Evolutionary conservation across 208 protist genomes (phyloP).

Genomic region (Borovskyia barvae): DNA sequence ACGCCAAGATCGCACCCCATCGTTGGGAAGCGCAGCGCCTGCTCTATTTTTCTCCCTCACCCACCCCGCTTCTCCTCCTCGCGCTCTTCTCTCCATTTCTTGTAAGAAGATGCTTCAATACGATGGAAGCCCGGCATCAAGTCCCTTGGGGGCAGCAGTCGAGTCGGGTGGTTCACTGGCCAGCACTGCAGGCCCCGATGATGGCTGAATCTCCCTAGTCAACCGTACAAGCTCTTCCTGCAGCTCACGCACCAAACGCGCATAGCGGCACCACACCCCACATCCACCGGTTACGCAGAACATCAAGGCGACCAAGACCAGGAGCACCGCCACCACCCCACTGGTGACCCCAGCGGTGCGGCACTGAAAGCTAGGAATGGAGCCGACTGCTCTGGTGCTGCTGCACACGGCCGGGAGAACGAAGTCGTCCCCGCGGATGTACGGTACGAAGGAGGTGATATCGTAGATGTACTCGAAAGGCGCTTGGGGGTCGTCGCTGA

Average conservation of each 20-base stretch:
- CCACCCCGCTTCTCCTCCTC: no score
- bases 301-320: slow-evolving; percentile 20
- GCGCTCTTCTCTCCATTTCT: no score
- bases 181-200: no score
- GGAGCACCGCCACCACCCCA: slow-evolving; percentile 10
- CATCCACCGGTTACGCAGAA: slow-evolving; percentile 25
- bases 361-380: slow-evolving; percentile 26
- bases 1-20: no score
- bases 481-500: background rate
- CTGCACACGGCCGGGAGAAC: slow-evolving; percentile 10
- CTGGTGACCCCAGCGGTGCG: slow-evolving; percentile 3
- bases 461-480: slow-evolving; percentile 43
- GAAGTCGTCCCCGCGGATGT: slow-evolving; percentile 1
- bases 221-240: slow-evolving; percentile 25
- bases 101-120: no score
- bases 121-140: no score
- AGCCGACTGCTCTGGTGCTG: background rate
- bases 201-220: slow-evolving; percentile 14
- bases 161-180: no score
- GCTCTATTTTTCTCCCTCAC: no score
- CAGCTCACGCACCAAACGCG: slow-evolving; percentile 23
- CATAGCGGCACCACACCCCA: slow-evolving; percentile 30
- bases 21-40: no score
- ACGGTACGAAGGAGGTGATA: slow-evolving; percentile 31
- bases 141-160: no score